Conservation (phyloP, 129 eudicot species). For the Glebionis coronaria region DNA sequence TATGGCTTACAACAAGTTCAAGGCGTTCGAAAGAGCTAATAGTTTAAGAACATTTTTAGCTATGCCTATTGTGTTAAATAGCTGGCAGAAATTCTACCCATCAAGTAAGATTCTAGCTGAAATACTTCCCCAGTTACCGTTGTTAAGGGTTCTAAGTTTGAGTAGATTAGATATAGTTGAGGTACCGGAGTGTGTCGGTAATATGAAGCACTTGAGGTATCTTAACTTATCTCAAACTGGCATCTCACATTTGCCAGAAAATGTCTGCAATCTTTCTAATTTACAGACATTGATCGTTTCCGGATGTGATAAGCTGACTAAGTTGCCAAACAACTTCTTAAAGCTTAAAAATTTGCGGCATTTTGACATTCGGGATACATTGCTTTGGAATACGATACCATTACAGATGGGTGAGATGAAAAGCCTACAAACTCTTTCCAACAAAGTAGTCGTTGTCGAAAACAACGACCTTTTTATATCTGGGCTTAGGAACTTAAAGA, state of each 20-base stretch:
- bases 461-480: no score
- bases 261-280: neutral
- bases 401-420: no score
- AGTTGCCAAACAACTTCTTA: neutral
- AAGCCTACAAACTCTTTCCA: no score
- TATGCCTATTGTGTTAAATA: neutral
- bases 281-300: neutral
- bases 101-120: conserved; percentile 1
- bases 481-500: no score
- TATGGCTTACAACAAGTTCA: neutral
- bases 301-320: neutral
- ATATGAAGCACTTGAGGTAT: no score
- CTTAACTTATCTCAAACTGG: no score
- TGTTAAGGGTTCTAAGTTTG: conserved; percentile 12
- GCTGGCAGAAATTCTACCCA: no score
- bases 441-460: no score
- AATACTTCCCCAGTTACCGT: neutral
- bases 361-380: no score
- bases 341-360: neutral
- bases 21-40: neutral
- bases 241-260: no score
- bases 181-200: conserved; percentile 8
- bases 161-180: neutral
- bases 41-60: neutral
- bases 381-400: no score